Conservation (phyloP, 1,284 basidiomycete genomes). For the Serendipita sp. region DNA sequence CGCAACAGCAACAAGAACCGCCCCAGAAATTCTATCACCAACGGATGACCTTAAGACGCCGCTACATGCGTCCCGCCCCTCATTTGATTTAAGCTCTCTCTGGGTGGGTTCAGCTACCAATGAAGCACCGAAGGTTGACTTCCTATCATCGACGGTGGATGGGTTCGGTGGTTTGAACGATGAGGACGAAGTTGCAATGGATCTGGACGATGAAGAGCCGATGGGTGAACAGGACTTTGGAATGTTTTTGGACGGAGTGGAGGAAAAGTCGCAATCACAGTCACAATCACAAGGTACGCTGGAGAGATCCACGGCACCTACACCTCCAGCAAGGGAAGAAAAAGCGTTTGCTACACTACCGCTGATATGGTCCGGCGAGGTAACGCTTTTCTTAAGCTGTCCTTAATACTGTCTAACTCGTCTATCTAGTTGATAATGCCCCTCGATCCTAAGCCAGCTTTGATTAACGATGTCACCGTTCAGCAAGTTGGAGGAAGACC, state of each 20-base stretch:
- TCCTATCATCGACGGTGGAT: slow-evolving; percentile 17
- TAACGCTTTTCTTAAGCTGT: slow-evolving; percentile 22
- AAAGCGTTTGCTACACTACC: slow-evolving; percentile 37
- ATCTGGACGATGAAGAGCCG: slow-evolving; percentile 25
- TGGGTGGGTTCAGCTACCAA: slow-evolving; percentile 33
- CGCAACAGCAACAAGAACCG: not conserved
- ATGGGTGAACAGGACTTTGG: slow-evolving; percentile 58
- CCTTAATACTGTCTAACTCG: not conserved
- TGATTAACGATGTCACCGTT: slow-evolving; percentile 44
- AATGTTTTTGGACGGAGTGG: slow-evolving; percentile 58
- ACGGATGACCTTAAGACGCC: not conserved
- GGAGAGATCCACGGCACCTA: slow-evolving; percentile 17
- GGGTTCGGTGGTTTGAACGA: not conserved
- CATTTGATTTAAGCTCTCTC: slow-evolving; percentile 57
- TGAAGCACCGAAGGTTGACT: slow-evolving; percentile 17
- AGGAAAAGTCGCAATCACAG: slow-evolving; percentile 22
- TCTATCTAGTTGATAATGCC: slow-evolving; percentile 57
- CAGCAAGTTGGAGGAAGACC: slow-evolving; percentile 56
- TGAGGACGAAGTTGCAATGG: slow-evolving; percentile 30
- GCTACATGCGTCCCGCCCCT: slow-evolving; percentile 15
- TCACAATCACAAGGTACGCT: slow-evolving; percentile 3
- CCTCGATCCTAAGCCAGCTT: slow-evolving; percentile 48
- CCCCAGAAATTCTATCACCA: not conserved
- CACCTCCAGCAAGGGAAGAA: slow-evolving; percentile 20
- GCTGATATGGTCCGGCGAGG: slow-evolving; percentile 58